Percentiles rank a stretch among this genome's conserved stretches.
phyloP scores from a whole-genome alignment of 2,329 filamentous ascomycete species.

The Pseudocercospora pini-densiflorae region DNA sequence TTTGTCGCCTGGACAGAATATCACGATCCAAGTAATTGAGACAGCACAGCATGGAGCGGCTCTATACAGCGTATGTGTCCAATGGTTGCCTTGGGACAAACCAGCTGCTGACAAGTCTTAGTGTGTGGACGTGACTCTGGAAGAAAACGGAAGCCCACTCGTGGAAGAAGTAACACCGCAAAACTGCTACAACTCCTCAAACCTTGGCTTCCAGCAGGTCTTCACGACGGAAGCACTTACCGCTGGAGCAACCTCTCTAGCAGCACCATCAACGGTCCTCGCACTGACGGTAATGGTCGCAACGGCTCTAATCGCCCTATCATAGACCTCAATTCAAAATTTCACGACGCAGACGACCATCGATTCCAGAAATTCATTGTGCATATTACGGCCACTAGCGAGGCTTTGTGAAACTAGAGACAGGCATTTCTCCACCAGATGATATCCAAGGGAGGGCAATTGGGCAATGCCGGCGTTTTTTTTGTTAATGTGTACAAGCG shows the following conservation, averaged over 20 bases:
- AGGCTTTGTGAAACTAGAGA: neutral
- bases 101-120: slow-evolving; percentile 44
- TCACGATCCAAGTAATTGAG: slow-evolving; percentile 89
- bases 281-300: slow-evolving; percentile 7
- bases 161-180: slow-evolving; percentile 74
- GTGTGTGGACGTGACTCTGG: slow-evolving; percentile 96
- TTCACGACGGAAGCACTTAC: slow-evolving; percentile 61
- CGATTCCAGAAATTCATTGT: slow-evolving; percentile 4
- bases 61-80: slow-evolving; percentile 72
- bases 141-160: slow-evolving; percentile 59
- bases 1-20: slow-evolving; percentile 79
- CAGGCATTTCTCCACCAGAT: neutral
- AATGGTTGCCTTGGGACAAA: neutral
- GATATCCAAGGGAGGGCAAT: slow-evolving; percentile 4
- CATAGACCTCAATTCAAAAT: slow-evolving; percentile 2
- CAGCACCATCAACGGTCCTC: slow-evolving; percentile 9
- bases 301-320: slow-evolving; percentile 1
- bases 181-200: slow-evolving; percentile 87
- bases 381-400: slow-evolving; percentile 2
- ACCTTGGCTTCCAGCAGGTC: slow-evolving; percentile 76
- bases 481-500: neutral
- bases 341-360: slow-evolving; percentile 13
- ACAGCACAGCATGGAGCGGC: slow-evolving; percentile 80
- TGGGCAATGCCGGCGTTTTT: neutral
- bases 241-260: slow-evolving; percentile 13